Base-by-base conservation (phyloP, 495 filamentous ascomycete species). In the Thozetella sp. region DNA sequence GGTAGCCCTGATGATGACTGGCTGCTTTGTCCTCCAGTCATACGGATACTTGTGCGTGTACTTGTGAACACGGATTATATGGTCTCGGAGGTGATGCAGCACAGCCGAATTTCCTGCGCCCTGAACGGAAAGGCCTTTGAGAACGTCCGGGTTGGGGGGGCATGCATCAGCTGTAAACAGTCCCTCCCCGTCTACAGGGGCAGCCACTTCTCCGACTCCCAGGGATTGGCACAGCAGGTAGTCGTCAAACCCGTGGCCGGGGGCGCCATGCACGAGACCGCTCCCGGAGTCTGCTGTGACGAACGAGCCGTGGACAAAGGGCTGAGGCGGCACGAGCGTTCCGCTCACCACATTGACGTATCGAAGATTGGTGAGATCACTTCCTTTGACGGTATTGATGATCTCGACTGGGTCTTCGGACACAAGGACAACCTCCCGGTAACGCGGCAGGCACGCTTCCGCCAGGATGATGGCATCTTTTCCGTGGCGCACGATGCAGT, bases 181-280 rank as follows among this genome's bases (percentile, higher is more conserved):
- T 3, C 96, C 95, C 25, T 88, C 73, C 57, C 90, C 87, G 66
- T 97, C 88, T 46, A 98, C 88, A 2, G 93, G 93, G 11, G 94
- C 89, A 64, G 86, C 88, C 4, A 86, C 4, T n/a, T 48, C 88
- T 1, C 77, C 63, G 54, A 98, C 91, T 0, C 82, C 87, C 37
- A 84, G 68, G 4, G 73, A 57, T 48, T 80, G 78, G 71, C 94
- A 97, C 6, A 90, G 86, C 59, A 93, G 84, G 63, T 98, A 99
- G 72, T 99, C 95, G 30, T 99, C 95, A 79, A 96, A 93, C 37
- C 95, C 95, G 66, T 98, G 96, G 1, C 96, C 95, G 22, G 95
- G 94, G 11, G 95, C 95, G 53, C 91, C 83, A 75, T 99, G 95
- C 43, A 98, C 96, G 23, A 99, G 78, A 17, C 95, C 95, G 50